These are phyloP conservation scores for Ustilago sp. DNA, from an alignment of 1,284 basidiomycete genomes.

Conservation along the genomic window DNA sequence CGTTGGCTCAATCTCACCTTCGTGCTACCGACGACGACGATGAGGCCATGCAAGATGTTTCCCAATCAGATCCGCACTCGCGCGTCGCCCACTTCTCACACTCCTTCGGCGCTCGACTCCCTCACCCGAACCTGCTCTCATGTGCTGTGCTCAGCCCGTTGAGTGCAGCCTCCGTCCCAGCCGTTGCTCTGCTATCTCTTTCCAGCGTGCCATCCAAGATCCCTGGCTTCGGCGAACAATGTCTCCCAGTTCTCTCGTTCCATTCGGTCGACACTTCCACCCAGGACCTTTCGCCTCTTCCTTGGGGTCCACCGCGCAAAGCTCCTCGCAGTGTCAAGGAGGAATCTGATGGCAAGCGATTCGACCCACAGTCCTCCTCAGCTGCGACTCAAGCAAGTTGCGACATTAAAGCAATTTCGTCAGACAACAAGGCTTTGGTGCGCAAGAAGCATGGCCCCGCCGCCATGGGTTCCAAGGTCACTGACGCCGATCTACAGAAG, in stretches of 20 bases:
- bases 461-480: conserved; percentile 44
- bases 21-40: conserved; percentile 15
- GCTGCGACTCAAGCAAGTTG: conserved; percentile 30
- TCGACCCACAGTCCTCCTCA: conserved; percentile 24
- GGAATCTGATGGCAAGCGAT: conserved; percentile 18
- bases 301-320: conserved; percentile 57
- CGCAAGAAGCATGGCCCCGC: conserved; percentile 55
- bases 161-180: conserved; percentile 11
- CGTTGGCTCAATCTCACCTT: not conserved
- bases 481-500: conserved; percentile 29
- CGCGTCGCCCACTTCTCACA: conserved; percentile 21
- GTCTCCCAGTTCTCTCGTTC: conserved; percentile 66
- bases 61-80: not conserved
- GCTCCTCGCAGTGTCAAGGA: conserved; percentile 27
- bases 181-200: conserved; percentile 60
- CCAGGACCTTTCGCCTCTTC: conserved; percentile 54
- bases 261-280: conserved; percentile 45
- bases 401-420: conserved; percentile 20
- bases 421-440: conserved; percentile 23
- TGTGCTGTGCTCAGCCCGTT: conserved; percentile 44
- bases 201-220: conserved; percentile 57
- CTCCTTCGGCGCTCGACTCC: conserved; percentile 49
- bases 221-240: conserved; percentile 59
- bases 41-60: conserved; percentile 29
- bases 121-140: conserved; percentile 59